Evolutionary conservation across 306 rosid genomes (phyloP), one percentile per base, ranked within the genome.

Genomic region (Vicia villosa): DNA sequence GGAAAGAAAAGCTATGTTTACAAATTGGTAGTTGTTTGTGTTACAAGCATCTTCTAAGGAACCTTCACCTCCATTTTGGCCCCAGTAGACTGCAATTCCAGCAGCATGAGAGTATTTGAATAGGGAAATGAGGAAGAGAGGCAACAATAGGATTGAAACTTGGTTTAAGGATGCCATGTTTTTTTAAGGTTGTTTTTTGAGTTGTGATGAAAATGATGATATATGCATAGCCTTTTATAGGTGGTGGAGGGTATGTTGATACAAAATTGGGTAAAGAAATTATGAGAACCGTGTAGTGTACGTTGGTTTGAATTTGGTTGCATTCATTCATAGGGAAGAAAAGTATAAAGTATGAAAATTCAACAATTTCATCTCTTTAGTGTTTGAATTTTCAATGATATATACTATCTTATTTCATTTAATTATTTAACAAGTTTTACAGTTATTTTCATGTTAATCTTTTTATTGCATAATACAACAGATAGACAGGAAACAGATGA

Each of bases 41-140:
- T 81, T 63, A 32, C 96, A 89, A 9, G 96, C 74, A 3, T 75
- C 79, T 3, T 70, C 72, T 4, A 89, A 49, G 41, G 91, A 15
- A 47, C 85, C 91, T 81, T 89, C 89, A 0, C 20, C 15, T 1
- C 15, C 1, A 46, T 63, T 61, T 81, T 86, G 91, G 45, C 96
- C 96, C 90, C 96, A 86, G 6, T 89, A 89, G 7, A 79, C 51
- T 10, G 88, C 83, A 10, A 89, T 83, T 1, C 86, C 85, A 4
- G 51, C 87, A 7, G 86, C 81, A 4, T 77, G 11, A 17, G 80
- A 74, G n/a, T 14, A 50, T 16, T 21, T 74, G 69, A 50, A 50
- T 41, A 30, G 49, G 28, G 83, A 76, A 41, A 83, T 36, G 10
- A 80, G 16, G 15, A 85, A 43, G 5, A 87, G 68, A 37, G 78